Evolutionary conservation across 192 early-diverging fungal genomes (phyloP).

Genomic region (Coemansia sp.): DNA sequence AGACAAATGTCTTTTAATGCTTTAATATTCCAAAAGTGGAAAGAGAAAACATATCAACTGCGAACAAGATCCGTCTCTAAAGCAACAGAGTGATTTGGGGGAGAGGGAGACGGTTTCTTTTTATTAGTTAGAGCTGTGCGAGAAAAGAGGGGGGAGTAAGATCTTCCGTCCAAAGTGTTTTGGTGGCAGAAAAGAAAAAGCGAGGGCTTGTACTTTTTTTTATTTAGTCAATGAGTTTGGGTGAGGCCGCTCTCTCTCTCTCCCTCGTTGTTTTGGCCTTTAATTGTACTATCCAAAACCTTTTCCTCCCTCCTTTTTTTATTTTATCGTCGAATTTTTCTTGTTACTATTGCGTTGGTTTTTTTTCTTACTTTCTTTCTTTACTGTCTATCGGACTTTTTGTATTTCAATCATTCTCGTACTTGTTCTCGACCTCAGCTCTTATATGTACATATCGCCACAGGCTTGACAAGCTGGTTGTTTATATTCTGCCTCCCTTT

Average conservation of each 20-base stretch:
- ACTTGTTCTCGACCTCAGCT: background rate
- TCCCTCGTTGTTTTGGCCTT: conserved; percentile 1
- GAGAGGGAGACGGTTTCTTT: background rate
- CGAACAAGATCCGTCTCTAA: conserved; percentile 2
- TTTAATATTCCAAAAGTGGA: background rate
- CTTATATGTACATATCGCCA: background rate
- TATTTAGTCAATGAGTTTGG: background rate
- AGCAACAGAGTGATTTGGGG: background rate
- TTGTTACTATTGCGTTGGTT: conserved; percentile 2
- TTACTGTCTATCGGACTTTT: background rate
- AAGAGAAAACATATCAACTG: background rate
- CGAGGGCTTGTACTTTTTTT: background rate
- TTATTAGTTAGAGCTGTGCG: background rate
- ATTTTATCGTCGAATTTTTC: background rate
- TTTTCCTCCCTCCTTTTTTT: background rate
- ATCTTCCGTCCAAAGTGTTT: background rate
- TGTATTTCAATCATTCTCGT: background rate
- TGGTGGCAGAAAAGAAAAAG: conserved; percentile 1
- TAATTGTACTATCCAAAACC: background rate
- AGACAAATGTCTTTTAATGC: background rate
- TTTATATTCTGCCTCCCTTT: background rate
- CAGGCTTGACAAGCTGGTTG: background rate
- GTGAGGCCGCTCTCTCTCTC: too few species aligned
- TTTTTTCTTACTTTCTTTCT: background rate
- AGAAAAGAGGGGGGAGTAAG: background rate